phyloP scores from a whole-genome alignment of 306 rosid genomes.

The Fragaria iinumae region DNA sequence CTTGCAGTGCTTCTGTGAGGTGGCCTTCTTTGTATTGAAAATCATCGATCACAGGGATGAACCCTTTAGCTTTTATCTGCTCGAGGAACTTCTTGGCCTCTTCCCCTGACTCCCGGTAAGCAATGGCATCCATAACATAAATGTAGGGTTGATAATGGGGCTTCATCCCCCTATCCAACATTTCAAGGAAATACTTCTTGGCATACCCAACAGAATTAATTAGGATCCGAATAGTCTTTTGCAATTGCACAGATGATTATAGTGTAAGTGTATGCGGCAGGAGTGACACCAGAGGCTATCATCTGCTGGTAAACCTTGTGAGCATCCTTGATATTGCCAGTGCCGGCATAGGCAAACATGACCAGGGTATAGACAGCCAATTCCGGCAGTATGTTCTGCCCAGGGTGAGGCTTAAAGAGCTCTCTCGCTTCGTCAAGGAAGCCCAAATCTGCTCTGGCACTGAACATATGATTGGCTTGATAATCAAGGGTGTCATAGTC shows the following conservation, averaged over 20 bases:
- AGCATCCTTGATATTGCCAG: not conserved
- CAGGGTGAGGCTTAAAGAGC: not conserved
- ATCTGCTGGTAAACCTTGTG: not conserved
- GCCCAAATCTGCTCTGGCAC: not conserved
- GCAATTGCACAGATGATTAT: not conserved
- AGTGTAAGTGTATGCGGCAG: not conserved
- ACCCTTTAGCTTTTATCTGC: not conserved
- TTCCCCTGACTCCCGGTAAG: not conserved
- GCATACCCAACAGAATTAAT: not conserved
- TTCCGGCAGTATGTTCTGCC: not conserved
- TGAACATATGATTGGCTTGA: no score
- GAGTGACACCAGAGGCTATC: not conserved
- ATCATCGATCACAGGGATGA: not conserved
- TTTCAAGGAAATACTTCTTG: not conserved
- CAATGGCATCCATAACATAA: not conserved
- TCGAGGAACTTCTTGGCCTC: not conserved
- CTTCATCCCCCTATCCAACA: not conserved
- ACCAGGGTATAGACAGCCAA: not conserved
- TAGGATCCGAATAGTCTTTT: not conserved
- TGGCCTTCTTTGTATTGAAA: not conserved
- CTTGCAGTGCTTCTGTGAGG: not conserved
- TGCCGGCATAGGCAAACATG: not conserved
- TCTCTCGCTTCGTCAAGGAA: not conserved
- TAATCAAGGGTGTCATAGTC: not conserved
- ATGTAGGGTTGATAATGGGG: not conserved